phyloP scores from a whole-genome alignment of 768 basidiomycete species.

The Nidularia sp. region DNA sequence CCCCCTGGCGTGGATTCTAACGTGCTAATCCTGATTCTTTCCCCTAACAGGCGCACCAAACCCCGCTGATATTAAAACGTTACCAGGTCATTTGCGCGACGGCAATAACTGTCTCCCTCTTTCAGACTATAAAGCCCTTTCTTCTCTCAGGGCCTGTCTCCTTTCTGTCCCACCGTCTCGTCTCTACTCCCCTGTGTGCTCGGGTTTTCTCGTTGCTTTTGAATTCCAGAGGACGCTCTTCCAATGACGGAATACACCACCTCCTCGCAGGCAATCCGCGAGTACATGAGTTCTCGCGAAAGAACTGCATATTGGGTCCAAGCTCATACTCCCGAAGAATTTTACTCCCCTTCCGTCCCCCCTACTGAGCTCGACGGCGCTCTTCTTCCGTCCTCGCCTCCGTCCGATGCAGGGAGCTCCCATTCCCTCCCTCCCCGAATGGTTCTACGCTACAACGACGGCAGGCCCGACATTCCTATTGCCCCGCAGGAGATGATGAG shows the following conservation, averaged over 20 bases:
- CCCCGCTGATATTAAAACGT: constrained; percentile 11
- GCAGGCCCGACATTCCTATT: constrained; percentile 61
- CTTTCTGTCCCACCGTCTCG: constrained; percentile 14
- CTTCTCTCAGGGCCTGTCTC: constrained; percentile 17
- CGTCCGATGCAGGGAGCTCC: constrained; percentile 46
- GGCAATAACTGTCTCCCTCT: constrained; percentile 13
- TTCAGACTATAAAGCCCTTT: constrained; percentile 29
- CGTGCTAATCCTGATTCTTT: constrained; percentile 21
- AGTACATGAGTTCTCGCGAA: constrained; percentile 55
- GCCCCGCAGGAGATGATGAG: constrained; percentile 28
- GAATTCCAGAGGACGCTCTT: constrained; percentile 1
- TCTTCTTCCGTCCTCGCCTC: constrained; percentile 32
- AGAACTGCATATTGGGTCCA: constrained; percentile 66
- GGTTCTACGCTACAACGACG: constrained; percentile 65
- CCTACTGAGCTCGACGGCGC: constrained; percentile 45
- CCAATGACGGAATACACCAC: constrained; percentile 63
- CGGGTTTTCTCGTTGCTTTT: constrained; percentile 8
- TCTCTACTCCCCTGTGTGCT: not conserved
- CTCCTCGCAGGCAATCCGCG: constrained; percentile 53
- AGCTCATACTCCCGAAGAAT: constrained; percentile 31
- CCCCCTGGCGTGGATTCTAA: constrained; percentile 20
- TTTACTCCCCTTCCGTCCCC: constrained; percentile 57
- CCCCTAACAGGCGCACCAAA: constrained; percentile 17
- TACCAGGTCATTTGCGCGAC: too few species aligned
- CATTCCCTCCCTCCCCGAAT: constrained; percentile 65